Base-by-base conservation (phyloP, 106 monocot genomes). In the Hemerocallis citrina region DNA sequence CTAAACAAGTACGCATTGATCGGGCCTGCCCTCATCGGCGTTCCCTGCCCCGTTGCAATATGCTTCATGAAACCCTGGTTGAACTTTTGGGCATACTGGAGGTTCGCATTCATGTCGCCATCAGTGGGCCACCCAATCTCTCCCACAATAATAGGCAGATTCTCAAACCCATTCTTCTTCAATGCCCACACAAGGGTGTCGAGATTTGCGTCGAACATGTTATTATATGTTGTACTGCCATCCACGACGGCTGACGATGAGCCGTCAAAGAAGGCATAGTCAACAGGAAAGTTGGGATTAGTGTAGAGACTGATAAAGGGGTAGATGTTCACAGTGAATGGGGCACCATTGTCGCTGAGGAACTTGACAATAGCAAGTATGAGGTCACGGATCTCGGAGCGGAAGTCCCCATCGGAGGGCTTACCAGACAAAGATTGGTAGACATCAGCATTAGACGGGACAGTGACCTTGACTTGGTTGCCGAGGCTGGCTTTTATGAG, bases 111-210 rank as follows among this genome's bases (percentile, higher is more conserved):
- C 71, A 76, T 55, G 69, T 86, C 62, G 1, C 94, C 94, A 31
- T 95, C 94, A 0, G 94, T 89, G 0, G 94, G 94, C 94, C 94
- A 95, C 0, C 94, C 94, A 5, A 89, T 66, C 78, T 95, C 94
- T 7, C 89, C 89, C 8, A 89, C 23, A 16, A 89, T 73, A 55
- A 95, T 73, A 6, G 94, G 80, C 12, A 90, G 67, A 59, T 86
- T 89, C 3, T 64, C 58, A 33, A 68, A 89, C 27, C 94, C 94
- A 24, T 89, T 86, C 73, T 86, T 85, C 46, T 77, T 68, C 24
- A 95, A 79, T 6, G 94, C 89, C 52, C 75, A 67, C 3, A 90
- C 67, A 20, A 95, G 83, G 0, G 94, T 95, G 51, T 95, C 89
- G 17, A 86, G 76, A 61, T 95, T 95, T 0, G 94, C 94, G 42